Conservation (phyloP, 148 eudicot genomes). For the Vaccinium vitisidaea region DNA sequence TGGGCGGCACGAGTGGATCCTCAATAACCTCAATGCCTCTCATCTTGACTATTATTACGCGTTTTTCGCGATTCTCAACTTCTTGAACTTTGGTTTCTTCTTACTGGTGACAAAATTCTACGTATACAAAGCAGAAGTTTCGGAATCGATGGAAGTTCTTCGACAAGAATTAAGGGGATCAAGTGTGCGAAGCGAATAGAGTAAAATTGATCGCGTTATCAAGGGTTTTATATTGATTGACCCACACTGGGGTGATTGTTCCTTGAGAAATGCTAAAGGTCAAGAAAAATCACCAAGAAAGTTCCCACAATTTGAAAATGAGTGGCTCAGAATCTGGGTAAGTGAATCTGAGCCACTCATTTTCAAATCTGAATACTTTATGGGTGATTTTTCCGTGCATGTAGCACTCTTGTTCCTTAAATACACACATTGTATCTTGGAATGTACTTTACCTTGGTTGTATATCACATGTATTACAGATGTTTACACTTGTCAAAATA, state of each 20-base stretch:
- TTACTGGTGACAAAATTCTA: conserved; percentile 12
- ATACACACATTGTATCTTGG: neutral
- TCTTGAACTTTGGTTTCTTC: conserved; percentile 25
- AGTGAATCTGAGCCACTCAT: too few relatives aligned
- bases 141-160: conserved; percentile 20
- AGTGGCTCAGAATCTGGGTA: too few relatives aligned
- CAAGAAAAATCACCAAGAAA: too few relatives aligned
- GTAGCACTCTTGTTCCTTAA: neutral
- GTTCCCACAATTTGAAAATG: too few relatives aligned
- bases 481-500: neutral
- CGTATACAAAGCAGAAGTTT: conserved; percentile 21
- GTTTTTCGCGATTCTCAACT: conserved; percentile 11
- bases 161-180: neutral
- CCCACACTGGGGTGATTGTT: too few relatives aligned
- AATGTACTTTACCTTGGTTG: neutral
- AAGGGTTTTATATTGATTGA: neutral
- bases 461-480: neutral
- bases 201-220: neutral
- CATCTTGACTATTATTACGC: conserved; percentile 27
- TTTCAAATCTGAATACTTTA: too few relatives aligned
- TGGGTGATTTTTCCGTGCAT: too few relatives aligned
- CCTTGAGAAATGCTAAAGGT: too few relatives aligned
- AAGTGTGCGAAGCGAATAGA: neutral
- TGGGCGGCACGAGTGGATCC: conserved; percentile 23
- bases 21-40: conserved; percentile 26